Evolutionary conservation across 1,139 yeast species (phyloP).

Genomic region (Lodderomyces orthopsilosis): DNA sequence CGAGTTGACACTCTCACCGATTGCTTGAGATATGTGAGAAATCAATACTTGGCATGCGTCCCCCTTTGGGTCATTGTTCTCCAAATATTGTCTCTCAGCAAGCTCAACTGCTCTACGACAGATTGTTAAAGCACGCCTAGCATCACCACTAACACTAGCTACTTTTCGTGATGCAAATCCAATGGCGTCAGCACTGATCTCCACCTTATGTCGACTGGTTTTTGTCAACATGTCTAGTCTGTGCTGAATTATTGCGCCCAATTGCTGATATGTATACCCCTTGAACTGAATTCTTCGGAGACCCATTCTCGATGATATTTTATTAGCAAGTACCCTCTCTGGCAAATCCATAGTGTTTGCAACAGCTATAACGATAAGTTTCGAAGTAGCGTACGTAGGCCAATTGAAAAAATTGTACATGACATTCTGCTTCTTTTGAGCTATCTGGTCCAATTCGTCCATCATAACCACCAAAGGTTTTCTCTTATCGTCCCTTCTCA

Average conservation of each 20-base stretch:
- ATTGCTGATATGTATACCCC: slow-evolving; percentile 81
- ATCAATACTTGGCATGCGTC: slow-evolving; percentile 56
- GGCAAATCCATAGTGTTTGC: slow-evolving; percentile 98
- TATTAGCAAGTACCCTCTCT: slow-evolving; percentile 81
- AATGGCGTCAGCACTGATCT: slow-evolving; percentile 71
- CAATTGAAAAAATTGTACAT: slow-evolving; percentile 97
- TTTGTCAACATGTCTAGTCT: slow-evolving; percentile 59
- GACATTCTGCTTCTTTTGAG: slow-evolving; percentile 79
- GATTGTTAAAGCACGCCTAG: slow-evolving; percentile 85
- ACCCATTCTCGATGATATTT: slow-evolving; percentile 89
- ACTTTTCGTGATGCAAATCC: slow-evolving; percentile 92
- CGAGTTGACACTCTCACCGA: slow-evolving; percentile 74
- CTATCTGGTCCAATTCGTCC: slow-evolving; percentile 92
- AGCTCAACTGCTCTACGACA: slow-evolving; percentile 89
- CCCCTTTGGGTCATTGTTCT: slow-evolving; percentile 17
- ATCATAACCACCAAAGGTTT: slow-evolving; percentile 72
- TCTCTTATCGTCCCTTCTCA: slow-evolving; percentile 23
- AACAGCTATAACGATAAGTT: slow-evolving; percentile 83
- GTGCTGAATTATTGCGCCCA: slow-evolving; percentile 70
- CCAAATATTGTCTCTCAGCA: slow-evolving; percentile 59
- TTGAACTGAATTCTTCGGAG: slow-evolving; percentile 81
- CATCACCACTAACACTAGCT: slow-evolving; percentile 97
- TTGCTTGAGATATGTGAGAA: slow-evolving; percentile 71
- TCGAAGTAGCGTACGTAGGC: slow-evolving; percentile 84
- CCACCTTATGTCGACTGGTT: slow-evolving; percentile 34